These are phyloP conservation scores for Blastomyces gilchristii DNA, from an alignment of 2,329 filamentous ascomycete genomes.

Conservation along the genomic window DNA sequence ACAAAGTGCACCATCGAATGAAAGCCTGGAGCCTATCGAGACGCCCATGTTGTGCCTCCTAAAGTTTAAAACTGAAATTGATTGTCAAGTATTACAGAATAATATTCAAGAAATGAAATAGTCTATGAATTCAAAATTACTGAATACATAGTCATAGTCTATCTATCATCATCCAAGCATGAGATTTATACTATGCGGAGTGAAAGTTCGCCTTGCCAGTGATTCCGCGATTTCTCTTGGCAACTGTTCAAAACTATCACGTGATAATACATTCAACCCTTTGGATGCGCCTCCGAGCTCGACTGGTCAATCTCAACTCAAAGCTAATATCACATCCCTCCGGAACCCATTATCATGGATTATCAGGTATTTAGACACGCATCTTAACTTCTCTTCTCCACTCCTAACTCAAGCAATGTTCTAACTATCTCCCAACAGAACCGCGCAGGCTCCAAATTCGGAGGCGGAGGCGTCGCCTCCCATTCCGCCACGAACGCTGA, in stretches of 20 bases:
- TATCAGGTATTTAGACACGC: slow-evolving; percentile 35
- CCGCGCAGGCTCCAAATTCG: slow-evolving; percentile 93
- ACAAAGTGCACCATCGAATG: slow-evolving; percentile 65
- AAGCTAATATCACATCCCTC: background rate
- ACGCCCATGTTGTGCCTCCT: slow-evolving; percentile 14
- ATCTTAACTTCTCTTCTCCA: background rate
- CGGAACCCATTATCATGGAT: slow-evolving; percentile 33
- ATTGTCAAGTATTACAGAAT: background rate
- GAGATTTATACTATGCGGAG: background rate
- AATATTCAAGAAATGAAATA: slow-evolving; percentile 9
- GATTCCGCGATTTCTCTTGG: background rate
- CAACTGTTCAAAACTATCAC: background rate
- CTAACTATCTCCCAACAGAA: slow-evolving; percentile 48
- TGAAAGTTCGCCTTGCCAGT: background rate
- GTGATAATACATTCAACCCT: background rate
- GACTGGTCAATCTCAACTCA: background rate
- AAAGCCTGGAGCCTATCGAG: slow-evolving; percentile 63
- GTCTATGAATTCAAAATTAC: background rate
- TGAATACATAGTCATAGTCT: background rate
- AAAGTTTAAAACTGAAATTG: slow-evolving; percentile 21
- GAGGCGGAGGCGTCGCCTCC: slow-evolving; percentile 91
- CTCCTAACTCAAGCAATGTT: slow-evolving; percentile 3
- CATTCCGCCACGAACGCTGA: slow-evolving; percentile 90
- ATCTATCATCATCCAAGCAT: background rate
- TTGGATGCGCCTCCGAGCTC: background rate